These are phyloP conservation scores for Spergularia bocconei DNA, from an alignment of 148 eudicot species.

Conservation along the genomic window DNA sequence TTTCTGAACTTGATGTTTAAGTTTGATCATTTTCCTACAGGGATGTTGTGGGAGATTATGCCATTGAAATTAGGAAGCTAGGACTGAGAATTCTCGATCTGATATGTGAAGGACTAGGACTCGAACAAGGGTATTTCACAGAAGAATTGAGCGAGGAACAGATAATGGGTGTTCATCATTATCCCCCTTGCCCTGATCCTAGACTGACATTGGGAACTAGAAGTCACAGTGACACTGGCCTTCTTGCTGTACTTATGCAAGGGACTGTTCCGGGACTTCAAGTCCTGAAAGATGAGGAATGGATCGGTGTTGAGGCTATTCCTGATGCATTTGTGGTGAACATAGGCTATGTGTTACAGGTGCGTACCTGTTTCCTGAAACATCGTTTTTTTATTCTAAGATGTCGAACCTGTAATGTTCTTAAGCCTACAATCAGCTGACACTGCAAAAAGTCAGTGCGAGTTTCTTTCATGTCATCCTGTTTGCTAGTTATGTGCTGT, in stretches of 20 bases:
- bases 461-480: no score
- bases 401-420: no score
- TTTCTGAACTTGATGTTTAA: not conserved
- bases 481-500: no score
- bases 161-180: slow-evolving; percentile 42
- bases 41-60: slow-evolving; percentile 39
- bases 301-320: slow-evolving; percentile 53
- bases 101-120: slow-evolving; percentile 55
- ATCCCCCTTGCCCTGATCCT: slow-evolving; percentile 76
- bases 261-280: slow-evolving; percentile 57
- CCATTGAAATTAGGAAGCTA: slow-evolving; percentile 30
- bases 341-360: slow-evolving; percentile 55
- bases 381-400: not conserved
- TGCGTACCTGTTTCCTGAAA: slow-evolving; percentile 15
- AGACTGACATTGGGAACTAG: slow-evolving; percentile 52
- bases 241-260: slow-evolving; percentile 53
- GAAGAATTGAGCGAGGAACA: slow-evolving; percentile 38
- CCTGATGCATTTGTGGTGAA: slow-evolving; percentile 56
- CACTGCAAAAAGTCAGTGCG: not conserved
- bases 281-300: slow-evolving; percentile 46
- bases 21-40: slow-evolving; percentile 21
- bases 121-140: slow-evolving; percentile 42
- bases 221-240: slow-evolving; percentile 49
- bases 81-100: slow-evolving; percentile 50
- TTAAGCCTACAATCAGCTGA: not conserved